These are phyloP conservation scores for Microbotryum lychnidis-dioicae DNA, from an alignment of 1,284 basidiomycete species.

Conservation along the genomic window DNA sequence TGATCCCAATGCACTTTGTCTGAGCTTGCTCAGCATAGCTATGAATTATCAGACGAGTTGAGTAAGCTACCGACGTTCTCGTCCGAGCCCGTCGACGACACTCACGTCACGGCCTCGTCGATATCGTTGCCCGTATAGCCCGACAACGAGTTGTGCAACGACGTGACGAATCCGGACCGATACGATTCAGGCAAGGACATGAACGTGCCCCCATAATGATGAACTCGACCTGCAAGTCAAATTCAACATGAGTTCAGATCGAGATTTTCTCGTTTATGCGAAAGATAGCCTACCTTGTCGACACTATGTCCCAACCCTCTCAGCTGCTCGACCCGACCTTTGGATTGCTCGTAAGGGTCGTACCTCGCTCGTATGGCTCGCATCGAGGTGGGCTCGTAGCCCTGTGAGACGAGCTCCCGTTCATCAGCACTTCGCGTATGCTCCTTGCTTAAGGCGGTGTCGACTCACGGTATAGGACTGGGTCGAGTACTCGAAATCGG, in stretches of 20 bases:
- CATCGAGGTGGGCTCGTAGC: constrained; percentile 78
- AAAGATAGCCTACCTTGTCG: constrained; percentile 62
- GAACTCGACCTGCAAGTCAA: constrained; percentile 68
- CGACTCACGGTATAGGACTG: constrained; percentile 45
- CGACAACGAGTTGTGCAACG: constrained; percentile 92
- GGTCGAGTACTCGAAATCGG: constrained; percentile 99
- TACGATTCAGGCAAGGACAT: constrained; percentile 99
- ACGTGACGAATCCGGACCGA: constrained; percentile 84
- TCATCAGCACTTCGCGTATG: constrained; percentile 1
- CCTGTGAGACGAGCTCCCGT: background rate
- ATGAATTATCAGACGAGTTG: background rate
- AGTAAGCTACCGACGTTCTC: background rate
- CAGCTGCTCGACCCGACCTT: constrained; percentile 89
- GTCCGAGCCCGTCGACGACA: background rate
- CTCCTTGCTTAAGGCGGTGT: constrained; percentile 68
- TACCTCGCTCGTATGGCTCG: constrained; percentile 95
- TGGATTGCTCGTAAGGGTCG: constrained; percentile 96
- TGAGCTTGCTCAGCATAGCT: constrained; percentile 93
- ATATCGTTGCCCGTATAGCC: constrained; percentile 85
- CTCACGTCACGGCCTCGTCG: constrained; percentile 87
- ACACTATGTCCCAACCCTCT: constrained; percentile 91
- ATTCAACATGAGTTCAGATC: no score
- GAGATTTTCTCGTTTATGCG: no score
- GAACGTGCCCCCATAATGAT: constrained; percentile 99
- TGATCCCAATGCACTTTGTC: constrained; percentile 98